Conservation (phyloP, 176 grass and related monocot species). For the Zea luxurians region DNA sequence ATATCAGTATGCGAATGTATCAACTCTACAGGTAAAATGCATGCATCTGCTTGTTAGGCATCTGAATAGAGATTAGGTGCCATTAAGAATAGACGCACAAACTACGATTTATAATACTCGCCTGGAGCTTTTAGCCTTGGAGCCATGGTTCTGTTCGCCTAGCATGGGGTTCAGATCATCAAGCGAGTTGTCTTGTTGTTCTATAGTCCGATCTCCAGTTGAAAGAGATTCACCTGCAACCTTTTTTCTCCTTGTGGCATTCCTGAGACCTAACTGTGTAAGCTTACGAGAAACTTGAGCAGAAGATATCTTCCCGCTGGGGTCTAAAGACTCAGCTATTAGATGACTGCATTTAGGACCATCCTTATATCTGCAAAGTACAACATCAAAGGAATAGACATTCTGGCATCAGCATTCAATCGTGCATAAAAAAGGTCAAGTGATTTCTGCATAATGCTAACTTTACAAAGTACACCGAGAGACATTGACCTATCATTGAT, state of each 20-base stretch:
- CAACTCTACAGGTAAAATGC: constrained; percentile 19
- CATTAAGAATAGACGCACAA: constrained; percentile 34
- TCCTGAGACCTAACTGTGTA: constrained; percentile 81
- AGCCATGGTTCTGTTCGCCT: constrained; percentile 20
- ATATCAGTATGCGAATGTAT: constrained; percentile 10
- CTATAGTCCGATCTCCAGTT: constrained; percentile 37
- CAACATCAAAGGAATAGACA: constrained; percentile 38
- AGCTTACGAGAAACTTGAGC: constrained; percentile 79
- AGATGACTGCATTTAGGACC: constrained; percentile 62
- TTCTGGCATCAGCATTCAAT: constrained; percentile 27
- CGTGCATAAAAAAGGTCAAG: background rate
- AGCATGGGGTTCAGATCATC: constrained; percentile 14
- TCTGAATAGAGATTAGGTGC: constrained; percentile 19
- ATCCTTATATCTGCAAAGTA: constrained; percentile 74
- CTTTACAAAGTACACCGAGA: constrained; percentile 19
- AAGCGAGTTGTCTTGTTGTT: constrained; percentile 21
- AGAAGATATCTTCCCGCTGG: constrained; percentile 70
- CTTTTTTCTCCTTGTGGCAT: constrained; percentile 41
- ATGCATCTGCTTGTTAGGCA: background rate
- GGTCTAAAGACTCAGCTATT: constrained; percentile 85
- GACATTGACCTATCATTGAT: constrained; percentile 14
- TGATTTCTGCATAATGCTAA: constrained; percentile 12
- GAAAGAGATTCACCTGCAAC: constrained; percentile 37
- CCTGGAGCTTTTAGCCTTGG: constrained; percentile 38
- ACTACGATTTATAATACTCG: constrained; percentile 44